Evolutionary conservation across 2,329 filamentous ascomycete genomes (phyloP), one percentile per base, ranked within the genome.

Genomic region (Aspergillus nomiae): DNA sequence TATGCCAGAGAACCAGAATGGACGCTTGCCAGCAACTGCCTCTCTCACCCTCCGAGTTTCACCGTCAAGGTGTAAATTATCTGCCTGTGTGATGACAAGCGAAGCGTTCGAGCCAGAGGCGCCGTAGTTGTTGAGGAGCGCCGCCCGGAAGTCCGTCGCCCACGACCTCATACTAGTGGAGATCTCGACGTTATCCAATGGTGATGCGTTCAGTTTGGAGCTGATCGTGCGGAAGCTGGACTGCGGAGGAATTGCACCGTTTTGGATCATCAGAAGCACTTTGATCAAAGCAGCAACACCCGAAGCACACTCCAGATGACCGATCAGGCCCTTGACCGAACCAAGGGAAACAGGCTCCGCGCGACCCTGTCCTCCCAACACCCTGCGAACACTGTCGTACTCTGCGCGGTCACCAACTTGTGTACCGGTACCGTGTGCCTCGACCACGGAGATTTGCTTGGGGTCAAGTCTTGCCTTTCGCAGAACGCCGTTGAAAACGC

Each of bases 311-410:
- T 78, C 77, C 2, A 67, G 59, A 57, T 79, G 77, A 0, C 78
- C 77, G n/a, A 78, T 61, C 32, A 67, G 63, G 2, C 70, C 73
- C 62, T 78, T 78, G 32, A 77, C 67, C 11, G 76, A 76, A 0
- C 70, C 74, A 0, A 79, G 38, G 19, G 53, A 60, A 38, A 73
- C 48, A 57, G 59, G 38, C 14, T 60, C 53, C 1, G 56, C 4
- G 3, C 70, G 63, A 3, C n/a, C 48, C 0, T 62, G 32, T 7
- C 65, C 66, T 6, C 63, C 67, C 30, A 74, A 67, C 10, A 64
- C 65, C 3, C 62, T 11, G 2, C 60, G 48, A 21, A 76, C 69
- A 56, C 68, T 69, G 12, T 66, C 69, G 26, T 65, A 69, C 60
- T 77, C 75, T 2, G 67, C 67, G 0, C 73, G 71, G 54, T 77